Evolutionary conservation across 306 rosid genomes (phyloP).

Genomic region (Benincasa hispida): DNA sequence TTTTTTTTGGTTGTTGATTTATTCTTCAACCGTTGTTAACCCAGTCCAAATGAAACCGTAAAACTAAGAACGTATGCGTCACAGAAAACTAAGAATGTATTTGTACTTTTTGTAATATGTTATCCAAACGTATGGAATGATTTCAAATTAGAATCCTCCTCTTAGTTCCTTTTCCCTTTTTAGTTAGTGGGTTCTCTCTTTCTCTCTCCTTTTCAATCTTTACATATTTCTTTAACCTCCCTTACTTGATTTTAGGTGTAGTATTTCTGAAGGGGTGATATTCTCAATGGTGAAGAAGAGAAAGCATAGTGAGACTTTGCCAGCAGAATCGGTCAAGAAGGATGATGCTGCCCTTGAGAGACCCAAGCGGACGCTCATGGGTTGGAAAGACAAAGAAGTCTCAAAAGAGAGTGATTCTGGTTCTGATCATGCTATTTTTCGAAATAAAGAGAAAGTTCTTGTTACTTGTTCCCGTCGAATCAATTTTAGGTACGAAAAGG

Average conservation of each 20-base stretch:
- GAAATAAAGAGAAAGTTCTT: constrained; percentile 87
- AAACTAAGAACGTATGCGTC: too few species aligned
- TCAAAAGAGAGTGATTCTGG: constrained; percentile 15
- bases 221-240: not conserved
- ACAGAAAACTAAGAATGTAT: too few species aligned
- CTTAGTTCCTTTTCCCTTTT: too few species aligned
- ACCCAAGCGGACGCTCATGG: constrained; percentile 58
- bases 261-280: not conserved
- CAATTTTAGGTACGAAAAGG: constrained; percentile 38
- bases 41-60: too few species aligned
- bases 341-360: constrained; percentile 62
- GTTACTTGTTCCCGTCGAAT: constrained; percentile 94
- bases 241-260: not conserved
- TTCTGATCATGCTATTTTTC: constrained; percentile 21
- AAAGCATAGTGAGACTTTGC: constrained; percentile 47
- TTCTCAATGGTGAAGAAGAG: constrained; percentile 73
- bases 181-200: too few species aligned
- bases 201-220: too few species aligned
- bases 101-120: too few species aligned
- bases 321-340: constrained; percentile 22
- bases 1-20: too few species aligned
- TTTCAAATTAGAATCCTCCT: too few species aligned
- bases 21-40: too few species aligned
- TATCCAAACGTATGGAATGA: too few species aligned
- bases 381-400: constrained; percentile 59